Evolutionary conservation across 108 stramenopile species (phyloP).

Genomic region (Skeletonema potamos): DNA sequence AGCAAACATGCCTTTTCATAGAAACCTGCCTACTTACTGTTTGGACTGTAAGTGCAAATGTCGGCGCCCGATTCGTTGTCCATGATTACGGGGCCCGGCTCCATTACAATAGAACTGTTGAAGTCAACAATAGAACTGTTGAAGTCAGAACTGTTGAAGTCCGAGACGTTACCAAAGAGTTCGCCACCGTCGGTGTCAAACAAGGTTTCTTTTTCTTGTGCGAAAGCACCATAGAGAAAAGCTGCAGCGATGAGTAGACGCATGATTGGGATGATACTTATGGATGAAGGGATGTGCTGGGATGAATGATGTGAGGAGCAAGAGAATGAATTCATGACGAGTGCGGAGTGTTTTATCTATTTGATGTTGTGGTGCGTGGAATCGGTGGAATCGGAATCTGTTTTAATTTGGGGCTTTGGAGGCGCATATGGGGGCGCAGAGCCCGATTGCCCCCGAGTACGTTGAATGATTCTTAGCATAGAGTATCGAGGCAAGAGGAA

Average conservation of each 20-base stretch:
- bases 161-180: neutral
- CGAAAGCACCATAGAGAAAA: neutral
- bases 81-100: neutral
- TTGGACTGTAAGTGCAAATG: neutral
- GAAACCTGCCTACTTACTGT: neutral
- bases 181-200: neutral
- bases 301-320: too few relatives aligned
- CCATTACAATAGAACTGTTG: neutral
- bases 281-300: neutral
- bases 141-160: neutral
- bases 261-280: too few relatives aligned
- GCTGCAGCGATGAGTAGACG: neutral
- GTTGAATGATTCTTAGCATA: too few relatives aligned
- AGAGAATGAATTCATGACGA: too few relatives aligned
- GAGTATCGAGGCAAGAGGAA: too few relatives aligned
- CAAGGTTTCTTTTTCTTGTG: neutral
- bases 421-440: too few relatives aligned
- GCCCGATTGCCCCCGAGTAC: too few relatives aligned
- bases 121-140: neutral
- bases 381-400: too few relatives aligned
- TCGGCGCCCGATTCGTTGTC: neutral
- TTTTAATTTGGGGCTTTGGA: too few relatives aligned
- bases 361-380: too few relatives aligned
- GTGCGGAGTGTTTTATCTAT: too few relatives aligned
- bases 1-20: neutral